phyloP scores from a whole-genome alignment of 2,329 filamentous ascomycete genomes.

The Periconia digitata region DNA sequence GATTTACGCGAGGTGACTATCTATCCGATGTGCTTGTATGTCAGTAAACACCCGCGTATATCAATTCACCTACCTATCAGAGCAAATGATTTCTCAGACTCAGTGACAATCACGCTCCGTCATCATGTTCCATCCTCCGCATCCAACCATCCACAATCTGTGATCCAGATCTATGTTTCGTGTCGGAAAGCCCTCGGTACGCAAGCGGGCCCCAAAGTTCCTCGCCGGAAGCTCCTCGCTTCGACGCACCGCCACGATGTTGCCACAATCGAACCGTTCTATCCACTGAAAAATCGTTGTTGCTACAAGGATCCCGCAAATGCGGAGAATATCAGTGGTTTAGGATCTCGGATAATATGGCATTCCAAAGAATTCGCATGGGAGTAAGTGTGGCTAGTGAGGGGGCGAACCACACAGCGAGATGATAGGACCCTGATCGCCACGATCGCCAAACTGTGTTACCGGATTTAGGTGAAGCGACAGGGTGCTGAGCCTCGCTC shows the following conservation, averaged over 20 bases:
- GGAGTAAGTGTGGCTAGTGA: constrained; percentile 29
- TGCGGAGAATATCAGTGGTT: not conserved
- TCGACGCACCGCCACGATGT: not conserved
- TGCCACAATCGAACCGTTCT: not conserved
- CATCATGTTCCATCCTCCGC: no score
- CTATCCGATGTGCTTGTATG: no score
- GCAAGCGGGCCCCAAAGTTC: not conserved
- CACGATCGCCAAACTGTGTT: constrained; percentile 5
- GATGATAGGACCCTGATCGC: constrained; percentile 31
- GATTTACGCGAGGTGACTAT: no score
- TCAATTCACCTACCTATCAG: no score
- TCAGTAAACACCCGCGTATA: no score
- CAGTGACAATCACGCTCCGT: no score
- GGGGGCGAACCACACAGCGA: constrained; percentile 19
- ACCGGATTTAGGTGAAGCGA: constrained; percentile 15
- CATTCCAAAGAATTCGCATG: not conserved
- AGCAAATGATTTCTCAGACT: no score
- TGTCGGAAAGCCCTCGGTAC: not conserved
- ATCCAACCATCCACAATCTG: no score
- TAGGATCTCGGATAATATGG: not conserved
- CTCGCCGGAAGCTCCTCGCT: not conserved
- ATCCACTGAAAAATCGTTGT: no score
- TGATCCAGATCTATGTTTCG: no score
- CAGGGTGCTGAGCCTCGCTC: constrained; percentile 19
- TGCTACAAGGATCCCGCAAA: no score